Base-by-base conservation (phyloP, 2,329 filamentous ascomycete species). In the Aspergillus proliferans region DNA sequence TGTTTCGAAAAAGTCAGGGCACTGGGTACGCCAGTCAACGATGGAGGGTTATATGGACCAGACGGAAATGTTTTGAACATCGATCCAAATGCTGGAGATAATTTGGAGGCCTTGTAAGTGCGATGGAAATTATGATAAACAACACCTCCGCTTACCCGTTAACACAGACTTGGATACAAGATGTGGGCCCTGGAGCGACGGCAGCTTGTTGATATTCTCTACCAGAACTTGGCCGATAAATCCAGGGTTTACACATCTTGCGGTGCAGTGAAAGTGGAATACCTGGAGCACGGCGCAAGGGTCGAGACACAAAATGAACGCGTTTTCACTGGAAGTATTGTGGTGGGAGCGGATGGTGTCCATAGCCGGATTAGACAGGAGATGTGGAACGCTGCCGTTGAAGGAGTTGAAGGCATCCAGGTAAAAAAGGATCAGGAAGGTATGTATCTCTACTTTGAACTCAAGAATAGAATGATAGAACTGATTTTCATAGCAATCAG, bases 291-390 rank as follows among this genome's bases (percentile, higher is more conserved):
- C 4, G 58, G 58, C 1, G 65, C 67, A 1, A 52, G 49, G 2
- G 65, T 71, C 8, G 52, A 52, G 9, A 68, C 66, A 30, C 56
- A 52, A 2, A 69, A 73, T 48, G 70, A 70, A 4, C 58, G 58
- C 0, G 42, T 54, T 1, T 66, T 67, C 50, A 19, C 52, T 0
- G 71, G 68, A 0, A 59, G 68, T 50, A 54, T 76, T n/a, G 49
- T 72, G 4, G 58, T 75, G 18, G 73, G 71, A 6, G 69, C 71
- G 10, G 73, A 76, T 48, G 73, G 73, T n/a, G 67, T 69, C 2
- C 67, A 71, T 49, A 74, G 71, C 53, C 63, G 52, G 19, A 63
- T 66, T 4, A 61, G 71, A 5, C 46, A 51, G 7, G 60, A 66
- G 30, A 68, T 74, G 60, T 64, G 60, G 61, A 47, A 53, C 14